These are phyloP conservation scores for Kurtzmaniella quercitrusa DNA, from an alignment of 1,139 yeast species.

Conservation along the genomic window DNA sequence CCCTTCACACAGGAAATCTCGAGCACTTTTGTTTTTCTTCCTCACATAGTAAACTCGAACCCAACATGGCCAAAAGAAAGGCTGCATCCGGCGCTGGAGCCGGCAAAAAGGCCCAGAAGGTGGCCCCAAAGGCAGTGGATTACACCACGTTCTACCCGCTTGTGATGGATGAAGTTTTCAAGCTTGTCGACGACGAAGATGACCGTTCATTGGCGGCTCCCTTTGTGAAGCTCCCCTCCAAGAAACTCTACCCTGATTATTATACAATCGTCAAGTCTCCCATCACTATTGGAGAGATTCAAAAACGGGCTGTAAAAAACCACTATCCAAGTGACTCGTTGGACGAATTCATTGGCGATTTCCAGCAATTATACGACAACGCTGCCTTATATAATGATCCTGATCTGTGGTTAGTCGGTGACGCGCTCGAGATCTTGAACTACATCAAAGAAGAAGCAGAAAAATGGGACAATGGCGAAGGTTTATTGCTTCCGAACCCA, in stretches of 20 bases:
- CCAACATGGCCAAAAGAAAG: slow-evolving; percentile 1
- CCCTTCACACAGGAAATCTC: background rate
- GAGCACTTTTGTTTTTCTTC: background rate
- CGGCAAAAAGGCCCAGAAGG: slow-evolving; percentile 1
- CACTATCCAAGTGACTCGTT: slow-evolving; percentile 25
- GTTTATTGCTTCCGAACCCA: background rate
- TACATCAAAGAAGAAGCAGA: slow-evolving; percentile 41
- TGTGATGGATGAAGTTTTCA: slow-evolving; percentile 21
- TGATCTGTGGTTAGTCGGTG: slow-evolving; percentile 57
- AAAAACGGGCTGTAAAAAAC: slow-evolving; percentile 35
- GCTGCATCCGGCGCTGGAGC: slow-evolving; percentile 6
- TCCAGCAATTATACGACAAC: slow-evolving; percentile 53
- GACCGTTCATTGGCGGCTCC: slow-evolving; percentile 42
- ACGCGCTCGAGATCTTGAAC: slow-evolving; percentile 40
- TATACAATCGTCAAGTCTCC: slow-evolving; percentile 64
- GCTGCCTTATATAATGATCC: slow-evolving; percentile 61
- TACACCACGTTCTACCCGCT: slow-evolving; percentile 22
- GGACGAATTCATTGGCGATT: slow-evolving; percentile 49
- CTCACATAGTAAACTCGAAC: background rate
- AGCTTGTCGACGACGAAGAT: slow-evolving; percentile 28
- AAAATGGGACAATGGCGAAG: slow-evolving; percentile 15
- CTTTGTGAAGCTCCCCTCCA: slow-evolving; percentile 67
- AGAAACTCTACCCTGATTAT: slow-evolving; percentile 78
- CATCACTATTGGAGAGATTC: slow-evolving; percentile 63
- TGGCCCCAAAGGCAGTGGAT: slow-evolving; percentile 16